Evolutionary conservation across 768 basidiomycete genomes (phyloP).

Genomic region (Russula griseocarnosa): DNA sequence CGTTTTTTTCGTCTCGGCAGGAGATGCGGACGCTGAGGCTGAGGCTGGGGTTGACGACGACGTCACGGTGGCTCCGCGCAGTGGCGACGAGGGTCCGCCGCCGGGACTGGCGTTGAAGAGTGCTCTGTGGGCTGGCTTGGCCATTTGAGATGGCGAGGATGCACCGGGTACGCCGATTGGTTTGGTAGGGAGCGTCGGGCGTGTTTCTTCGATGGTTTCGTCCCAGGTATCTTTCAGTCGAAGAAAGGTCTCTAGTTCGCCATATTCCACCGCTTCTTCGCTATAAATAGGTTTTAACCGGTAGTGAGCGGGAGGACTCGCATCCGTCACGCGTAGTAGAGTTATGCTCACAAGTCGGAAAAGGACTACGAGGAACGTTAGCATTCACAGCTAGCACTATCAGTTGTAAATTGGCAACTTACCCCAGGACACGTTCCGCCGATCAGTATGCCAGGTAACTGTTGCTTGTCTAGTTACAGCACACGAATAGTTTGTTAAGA

Average conservation of each 20-base stretch:
- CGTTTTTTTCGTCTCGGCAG: conserved; percentile 35
- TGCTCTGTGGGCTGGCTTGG: conserved; percentile 64
- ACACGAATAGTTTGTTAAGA: neutral
- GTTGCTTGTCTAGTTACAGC: conserved; percentile 76
- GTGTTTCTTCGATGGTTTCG: conserved; percentile 53
- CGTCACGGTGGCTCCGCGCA: conserved; percentile 1
- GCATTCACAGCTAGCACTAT: conserved; percentile 1
- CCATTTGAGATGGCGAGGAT: conserved; percentile 66
- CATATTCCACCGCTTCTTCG: conserved; percentile 81
- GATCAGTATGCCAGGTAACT: conserved; percentile 78
- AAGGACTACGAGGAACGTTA: conserved; percentile 48
- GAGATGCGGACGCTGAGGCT: neutral
- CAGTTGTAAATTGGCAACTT: conserved; percentile 25
- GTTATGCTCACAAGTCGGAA: conserved; percentile 58
- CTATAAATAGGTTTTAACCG: conserved; percentile 36
- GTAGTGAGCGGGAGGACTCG: conserved; percentile 17
- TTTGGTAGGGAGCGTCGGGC: conserved; percentile 49
- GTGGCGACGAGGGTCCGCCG: conserved; percentile 32
- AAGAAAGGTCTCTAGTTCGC: conserved; percentile 66
- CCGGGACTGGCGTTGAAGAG: conserved; percentile 42
- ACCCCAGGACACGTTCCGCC: conserved; percentile 76
- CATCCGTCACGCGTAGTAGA: conserved; percentile 9
- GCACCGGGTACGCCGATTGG: conserved; percentile 83
- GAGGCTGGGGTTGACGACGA: neutral
- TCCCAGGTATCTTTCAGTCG: conserved; percentile 70